phyloP scores from a whole-genome alignment of 768 basidiomycete genomes.

The Imleria badia region DNA sequence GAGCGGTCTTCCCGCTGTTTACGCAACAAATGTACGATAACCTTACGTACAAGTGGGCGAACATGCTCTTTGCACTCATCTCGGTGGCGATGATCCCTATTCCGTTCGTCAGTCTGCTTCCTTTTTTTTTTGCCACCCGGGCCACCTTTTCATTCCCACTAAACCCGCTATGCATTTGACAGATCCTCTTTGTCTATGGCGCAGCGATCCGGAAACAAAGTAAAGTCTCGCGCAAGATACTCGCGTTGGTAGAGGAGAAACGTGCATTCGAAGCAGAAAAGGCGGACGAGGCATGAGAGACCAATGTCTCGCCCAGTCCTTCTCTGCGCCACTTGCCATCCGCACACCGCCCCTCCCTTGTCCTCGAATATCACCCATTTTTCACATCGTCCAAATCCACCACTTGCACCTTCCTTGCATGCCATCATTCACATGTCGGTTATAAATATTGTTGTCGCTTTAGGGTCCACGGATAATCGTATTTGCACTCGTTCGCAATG shows the following conservation, averaged over 20 bases:
- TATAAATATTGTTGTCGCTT: not conserved
- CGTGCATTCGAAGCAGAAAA: not conserved
- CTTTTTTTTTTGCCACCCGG: not conserved
- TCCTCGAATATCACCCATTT: no score
- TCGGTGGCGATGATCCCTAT: slow-evolving; percentile 57
- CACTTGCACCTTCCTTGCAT: not conserved
- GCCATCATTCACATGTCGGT: not conserved
- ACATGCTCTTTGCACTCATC: slow-evolving; percentile 54
- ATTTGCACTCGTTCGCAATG: not conserved
- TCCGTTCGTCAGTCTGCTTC: slow-evolving; percentile 45
- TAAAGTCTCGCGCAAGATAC: slow-evolving; percentile 25
- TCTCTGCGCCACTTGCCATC: no score
- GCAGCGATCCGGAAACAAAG: slow-evolving; percentile 33
- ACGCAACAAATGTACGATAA: slow-evolving; percentile 55
- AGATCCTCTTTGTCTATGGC: slow-evolving; percentile 35
- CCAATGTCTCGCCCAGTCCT: not conserved
- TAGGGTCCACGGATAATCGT: not conserved
- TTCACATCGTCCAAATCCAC: not conserved
- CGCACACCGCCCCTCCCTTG: not conserved
- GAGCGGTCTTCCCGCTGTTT: slow-evolving; percentile 61
- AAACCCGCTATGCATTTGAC: not conserved
- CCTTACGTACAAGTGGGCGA: slow-evolving; percentile 61
- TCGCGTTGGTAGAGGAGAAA: slow-evolving; percentile 13
- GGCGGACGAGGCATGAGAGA: slow-evolving; percentile 1
- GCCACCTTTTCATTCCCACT: not conserved